Conservation (phyloP, 2,329 filamentous ascomycete species). For the Scolecobasidium constrictum region DNA sequence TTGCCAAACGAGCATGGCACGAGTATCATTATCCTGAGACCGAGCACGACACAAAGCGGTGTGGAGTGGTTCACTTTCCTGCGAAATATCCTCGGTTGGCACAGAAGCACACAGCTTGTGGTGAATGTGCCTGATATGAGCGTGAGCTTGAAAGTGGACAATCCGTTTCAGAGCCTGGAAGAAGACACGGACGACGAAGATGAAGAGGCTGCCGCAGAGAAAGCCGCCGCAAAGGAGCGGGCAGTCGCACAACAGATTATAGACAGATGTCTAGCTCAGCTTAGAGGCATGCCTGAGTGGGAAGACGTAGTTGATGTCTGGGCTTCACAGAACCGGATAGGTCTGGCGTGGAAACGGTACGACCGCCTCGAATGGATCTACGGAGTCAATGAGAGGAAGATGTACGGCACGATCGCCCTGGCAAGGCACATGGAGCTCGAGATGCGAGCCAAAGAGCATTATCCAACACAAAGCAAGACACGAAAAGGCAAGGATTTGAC, state of each 20-base stretch:
- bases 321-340: constrained; percentile 47
- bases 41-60: constrained; percentile 48
- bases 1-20: constrained; percentile 42
- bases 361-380: constrained; percentile 59
- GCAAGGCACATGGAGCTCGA: constrained; percentile 55
- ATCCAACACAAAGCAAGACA: constrained; percentile 40
- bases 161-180: constrained; percentile 47
- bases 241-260: constrained; percentile 47
- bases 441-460: constrained; percentile 53
- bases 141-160: constrained; percentile 45
- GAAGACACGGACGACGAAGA: constrained; percentile 31
- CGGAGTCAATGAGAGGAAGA: constrained; percentile 53
- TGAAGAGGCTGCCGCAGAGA: constrained; percentile 31
- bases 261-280: constrained; percentile 45
- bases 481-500: constrained; percentile 31
- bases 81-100: constrained; percentile 47
- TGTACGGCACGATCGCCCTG: constrained; percentile 61
- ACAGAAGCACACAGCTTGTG: constrained; percentile 43
- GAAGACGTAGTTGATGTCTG: constrained; percentile 45
- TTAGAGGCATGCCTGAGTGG: constrained; percentile 48
- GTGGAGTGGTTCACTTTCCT: constrained; percentile 62
- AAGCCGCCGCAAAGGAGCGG: constrained; percentile 39
- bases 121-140: constrained; percentile 54
- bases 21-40: constrained; percentile 51
- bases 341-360: constrained; percentile 58